A percentile compares a stretch with the other conserved stretches of the same genome.
phyloP scores from a whole-genome alignment of 2,329 filamentous ascomycete species.

The Fusarium euwallaceae region DNA sequence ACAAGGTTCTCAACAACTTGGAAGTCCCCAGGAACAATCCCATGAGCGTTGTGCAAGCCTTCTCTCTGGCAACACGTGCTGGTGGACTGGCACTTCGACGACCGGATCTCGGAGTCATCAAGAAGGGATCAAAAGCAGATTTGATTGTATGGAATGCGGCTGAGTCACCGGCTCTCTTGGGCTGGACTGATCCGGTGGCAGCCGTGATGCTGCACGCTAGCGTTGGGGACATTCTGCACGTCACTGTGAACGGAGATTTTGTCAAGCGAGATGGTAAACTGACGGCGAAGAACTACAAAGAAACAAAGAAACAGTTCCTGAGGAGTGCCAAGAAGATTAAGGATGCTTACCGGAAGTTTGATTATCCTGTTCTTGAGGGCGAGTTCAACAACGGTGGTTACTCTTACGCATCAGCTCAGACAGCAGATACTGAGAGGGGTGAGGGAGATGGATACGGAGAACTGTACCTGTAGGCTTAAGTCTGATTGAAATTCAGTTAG shows the following conservation, averaged over 20 bases:
- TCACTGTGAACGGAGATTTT: conserved; percentile 57
- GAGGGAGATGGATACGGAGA: conserved; percentile 15
- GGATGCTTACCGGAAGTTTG: conserved; percentile 38
- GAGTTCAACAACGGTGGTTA: conserved; percentile 31
- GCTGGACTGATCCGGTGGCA: conserved; percentile 68
- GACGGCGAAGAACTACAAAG: conserved; percentile 44
- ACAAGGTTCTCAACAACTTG: conserved; percentile 55
- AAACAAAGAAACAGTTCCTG: conserved; percentile 51
- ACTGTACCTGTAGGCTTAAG: neutral
- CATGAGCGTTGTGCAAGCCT: conserved; percentile 67
- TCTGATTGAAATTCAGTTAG: neutral
- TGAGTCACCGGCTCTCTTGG: conserved; percentile 61
- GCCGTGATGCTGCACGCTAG: conserved; percentile 68
- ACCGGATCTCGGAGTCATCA: conserved; percentile 64
- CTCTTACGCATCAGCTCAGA: neutral
- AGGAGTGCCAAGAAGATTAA: conserved; percentile 52
- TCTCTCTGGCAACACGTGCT: conserved; percentile 65
- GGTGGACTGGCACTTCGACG: conserved; percentile 66
- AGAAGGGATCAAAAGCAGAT: conserved; percentile 66
- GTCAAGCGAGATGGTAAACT: conserved; percentile 60
- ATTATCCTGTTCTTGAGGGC: conserved; percentile 46
- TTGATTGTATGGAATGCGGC: conserved; percentile 65
- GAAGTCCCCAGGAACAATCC: conserved; percentile 61
- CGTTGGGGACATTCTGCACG: conserved; percentile 64
- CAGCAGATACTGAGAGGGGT: conserved; percentile 7